These are phyloP conservation scores for Yamadazyma trypodendri DNA, from an alignment of 1,139 yeast species.

Conservation along the genomic window DNA sequence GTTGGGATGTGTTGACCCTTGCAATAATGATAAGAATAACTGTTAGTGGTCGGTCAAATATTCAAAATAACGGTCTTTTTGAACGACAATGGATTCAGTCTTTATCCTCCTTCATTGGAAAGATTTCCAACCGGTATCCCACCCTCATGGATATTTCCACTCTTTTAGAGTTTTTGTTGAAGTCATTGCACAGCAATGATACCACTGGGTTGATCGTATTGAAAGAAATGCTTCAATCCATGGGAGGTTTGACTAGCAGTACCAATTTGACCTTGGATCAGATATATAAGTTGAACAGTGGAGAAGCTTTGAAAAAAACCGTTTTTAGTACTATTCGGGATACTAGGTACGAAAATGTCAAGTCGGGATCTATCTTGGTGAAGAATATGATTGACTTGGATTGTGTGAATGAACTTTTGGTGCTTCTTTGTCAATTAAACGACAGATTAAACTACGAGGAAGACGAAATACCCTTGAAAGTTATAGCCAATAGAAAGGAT, in stretches of 20 bases:
- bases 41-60: slow-evolving; percentile 57
- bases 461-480: slow-evolving; percentile 60
- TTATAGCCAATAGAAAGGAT: slow-evolving; percentile 69
- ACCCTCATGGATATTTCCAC: slow-evolving; percentile 52
- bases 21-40: slow-evolving; percentile 74
- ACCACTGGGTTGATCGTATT: slow-evolving; percentile 66
- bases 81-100: slow-evolving; percentile 87
- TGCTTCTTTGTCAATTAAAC: slow-evolving; percentile 57
- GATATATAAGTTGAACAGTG: slow-evolving; percentile 67
- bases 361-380: slow-evolving; percentile 56
- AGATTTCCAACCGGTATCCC: slow-evolving; percentile 54
- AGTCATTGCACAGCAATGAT: slow-evolving; percentile 63
- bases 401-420: slow-evolving; percentile 60
- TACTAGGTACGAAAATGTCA: slow-evolving; percentile 42
- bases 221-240: slow-evolving; percentile 64
- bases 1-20: slow-evolving; percentile 83
- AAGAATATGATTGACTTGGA: slow-evolving; percentile 44
- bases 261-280: slow-evolving; percentile 66
- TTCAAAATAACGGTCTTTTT: slow-evolving; percentile 78
- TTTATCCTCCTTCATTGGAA: slow-evolving; percentile 64
- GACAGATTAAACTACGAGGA: slow-evolving; percentile 41
- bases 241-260: slow-evolving; percentile 80
- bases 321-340: slow-evolving; percentile 68
- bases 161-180: slow-evolving; percentile 59
- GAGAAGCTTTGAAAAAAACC: slow-evolving; percentile 52